Base-by-base conservation (phyloP, 2,329 filamentous ascomycete species). In the Sclerotinia sclerotiorum region DNA sequence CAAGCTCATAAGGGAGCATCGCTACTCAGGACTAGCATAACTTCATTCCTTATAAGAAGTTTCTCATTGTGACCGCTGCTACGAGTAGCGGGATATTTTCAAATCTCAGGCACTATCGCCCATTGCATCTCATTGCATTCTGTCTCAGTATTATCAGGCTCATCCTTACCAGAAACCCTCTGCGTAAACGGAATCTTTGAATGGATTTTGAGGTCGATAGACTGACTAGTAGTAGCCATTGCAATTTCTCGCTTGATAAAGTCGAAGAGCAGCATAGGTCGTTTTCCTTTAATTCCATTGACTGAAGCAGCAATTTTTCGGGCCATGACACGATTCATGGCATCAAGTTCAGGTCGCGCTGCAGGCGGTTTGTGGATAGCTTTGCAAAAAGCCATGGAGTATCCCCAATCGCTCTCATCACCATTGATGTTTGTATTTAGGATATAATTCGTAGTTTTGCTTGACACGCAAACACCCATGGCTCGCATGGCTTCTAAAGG, bases 321-420 rank as follows among this genome's bases (percentile, higher is more conserved):
- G 7, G 80, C 71, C 69, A 79, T 80, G 15, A 70, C 67, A 7
- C 73, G 76, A 60, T 80, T 81, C 72, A 80, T 79, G 15, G 70
- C 72, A 42, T 79, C 76, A 2, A 82, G 74, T 2, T 72, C n/a
- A n/a, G n/a, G 39, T 3, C 78, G 78, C 2, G 79, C 75, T 35
- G 72, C 69, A 5, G 80, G 73, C 8, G 78, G 77, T 3, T 74
- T 67, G 3, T 77, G 71, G 54, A 81, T 77, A n/a, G 77, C 75
- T 5, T 76, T 75, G 54, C 79, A 76, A 17, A 78, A 76, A 54
- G 78, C 78, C 70, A 76, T 0, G 39, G 77, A 79, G 44, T 77
- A 72, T 5, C 77, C 77, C 13, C 35, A 62, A 42, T 58, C 6
- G 15, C 69, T 61, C 39, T 80, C 77, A 13, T 82, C 80, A 27